phyloP scores from a whole-genome alignment of 805 yeast genomes.

The Citeromyces nyonsensis region DNA sequence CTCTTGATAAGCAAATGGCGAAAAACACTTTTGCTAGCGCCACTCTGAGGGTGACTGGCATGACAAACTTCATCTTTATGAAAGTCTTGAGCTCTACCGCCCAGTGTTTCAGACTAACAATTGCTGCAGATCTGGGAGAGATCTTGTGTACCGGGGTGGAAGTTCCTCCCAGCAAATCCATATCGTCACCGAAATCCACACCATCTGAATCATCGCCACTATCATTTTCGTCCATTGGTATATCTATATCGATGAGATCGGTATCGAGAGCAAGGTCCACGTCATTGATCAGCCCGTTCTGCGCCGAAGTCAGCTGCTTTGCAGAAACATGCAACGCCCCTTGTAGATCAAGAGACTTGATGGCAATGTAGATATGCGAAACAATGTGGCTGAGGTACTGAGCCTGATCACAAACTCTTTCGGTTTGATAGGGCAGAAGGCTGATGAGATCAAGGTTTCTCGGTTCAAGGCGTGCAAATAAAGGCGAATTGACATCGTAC shows the following conservation, averaged over 20 bases:
- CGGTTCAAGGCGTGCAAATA: constrained; percentile 9
- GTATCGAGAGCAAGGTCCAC: constrained; percentile 8
- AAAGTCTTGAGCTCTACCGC: constrained; percentile 73
- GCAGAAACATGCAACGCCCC: constrained; percentile 56
- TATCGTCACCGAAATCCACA: constrained; percentile 20
- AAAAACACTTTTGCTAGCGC: constrained; percentile 56
- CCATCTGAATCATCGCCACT: constrained; percentile 19
- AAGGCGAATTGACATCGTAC: constrained; percentile 8
- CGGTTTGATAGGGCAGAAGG: constrained; percentile 59
- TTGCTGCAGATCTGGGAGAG: constrained; percentile 54
- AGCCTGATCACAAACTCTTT: constrained; percentile 51
- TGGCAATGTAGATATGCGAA: constrained; percentile 64
- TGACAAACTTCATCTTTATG: constrained; percentile 60
- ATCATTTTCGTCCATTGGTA: constrained; percentile 16
- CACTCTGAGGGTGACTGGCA: constrained; percentile 54
- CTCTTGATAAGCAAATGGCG: constrained; percentile 54
- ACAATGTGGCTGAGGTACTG: constrained; percentile 68
- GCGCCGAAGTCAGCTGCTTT: constrained; percentile 40
- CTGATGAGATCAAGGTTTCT: constrained; percentile 10
- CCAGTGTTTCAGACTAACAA: constrained; percentile 70
- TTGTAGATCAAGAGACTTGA: constrained; percentile 57
- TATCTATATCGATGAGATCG: neutral
- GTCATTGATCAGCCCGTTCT: constrained; percentile 15
- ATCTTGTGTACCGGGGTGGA: constrained; percentile 41
- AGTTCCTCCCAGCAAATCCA: constrained; percentile 15